phyloP scores from a whole-genome alignment of 768 basidiomycete species.

The Leccinum aurantiacum region DNA sequence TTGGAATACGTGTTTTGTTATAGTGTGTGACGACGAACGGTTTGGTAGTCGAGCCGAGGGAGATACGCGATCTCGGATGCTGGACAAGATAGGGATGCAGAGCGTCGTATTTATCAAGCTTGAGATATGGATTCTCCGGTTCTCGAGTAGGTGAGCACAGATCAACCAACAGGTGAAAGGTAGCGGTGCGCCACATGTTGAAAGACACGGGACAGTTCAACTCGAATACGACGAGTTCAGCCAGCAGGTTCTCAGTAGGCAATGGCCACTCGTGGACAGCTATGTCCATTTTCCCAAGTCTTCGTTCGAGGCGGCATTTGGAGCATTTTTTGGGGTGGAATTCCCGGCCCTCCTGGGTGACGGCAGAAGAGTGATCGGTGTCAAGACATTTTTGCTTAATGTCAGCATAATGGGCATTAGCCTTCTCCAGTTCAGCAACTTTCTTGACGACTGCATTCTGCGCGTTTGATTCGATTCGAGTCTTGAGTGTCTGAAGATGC shows the following conservation, averaged over 20 bases:
- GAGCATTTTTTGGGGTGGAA: conserved; percentile 19
- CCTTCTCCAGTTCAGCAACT: conserved; percentile 27
- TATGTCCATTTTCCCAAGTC: conserved; percentile 33
- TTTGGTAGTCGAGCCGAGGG: conserved; percentile 27
- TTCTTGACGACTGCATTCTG: conserved; percentile 23
- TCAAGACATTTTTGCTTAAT: conserved; percentile 17
- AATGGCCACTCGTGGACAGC: conserved; percentile 48
- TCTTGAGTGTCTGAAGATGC: conserved; percentile 27
- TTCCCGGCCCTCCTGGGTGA: conserved; percentile 6
- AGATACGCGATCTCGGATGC: conserved; percentile 22
- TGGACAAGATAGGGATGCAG: conserved; percentile 13
- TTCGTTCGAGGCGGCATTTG: conserved; percentile 31
- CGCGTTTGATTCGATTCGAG: conserved; percentile 33
- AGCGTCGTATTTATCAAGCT: conserved; percentile 14
- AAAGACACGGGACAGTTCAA: conserved; percentile 40
- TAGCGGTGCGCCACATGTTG: conserved; percentile 43
- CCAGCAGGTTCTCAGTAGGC: conserved; percentile 26
- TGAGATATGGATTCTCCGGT: conserved; percentile 11
- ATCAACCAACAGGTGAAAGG: conserved; percentile 39
- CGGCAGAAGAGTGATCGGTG: neutral
- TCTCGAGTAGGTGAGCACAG: conserved; percentile 26
- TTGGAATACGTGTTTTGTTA: conserved; percentile 14
- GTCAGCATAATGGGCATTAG: conserved; percentile 22
- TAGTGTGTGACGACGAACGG: conserved; percentile 35
- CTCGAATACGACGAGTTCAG: conserved; percentile 42